Conservation (phyloP, 805 yeast genomes). For the Tetrapisispora iriomotensis region DNA sequence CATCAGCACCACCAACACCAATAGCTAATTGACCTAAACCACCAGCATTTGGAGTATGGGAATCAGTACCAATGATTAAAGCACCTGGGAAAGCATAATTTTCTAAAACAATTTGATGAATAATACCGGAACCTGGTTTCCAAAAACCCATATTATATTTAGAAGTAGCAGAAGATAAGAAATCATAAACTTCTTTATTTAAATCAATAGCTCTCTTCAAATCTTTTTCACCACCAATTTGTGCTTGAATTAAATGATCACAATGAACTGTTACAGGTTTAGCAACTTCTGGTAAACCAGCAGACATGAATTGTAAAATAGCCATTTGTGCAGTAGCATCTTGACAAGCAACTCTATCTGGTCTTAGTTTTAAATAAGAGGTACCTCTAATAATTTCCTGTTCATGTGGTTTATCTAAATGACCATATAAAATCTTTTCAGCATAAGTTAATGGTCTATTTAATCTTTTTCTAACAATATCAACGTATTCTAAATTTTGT, state of each 20-base stretch:
- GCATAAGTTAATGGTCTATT: conserved; percentile 89
- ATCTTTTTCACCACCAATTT: conserved; percentile 80
- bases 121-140: conserved; percentile 98
- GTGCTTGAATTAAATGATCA: conserved; percentile 96
- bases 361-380: conserved; percentile 86
- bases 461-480: conserved; percentile 72
- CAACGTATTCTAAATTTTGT: conserved; percentile 78
- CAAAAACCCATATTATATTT: conserved; percentile 96
- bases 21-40: conserved; percentile 96
- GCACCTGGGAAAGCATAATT: conserved; percentile 98
- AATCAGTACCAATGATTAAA: conserved; percentile 91
- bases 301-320: conserved; percentile 89
- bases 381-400: conserved; percentile 80
- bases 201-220: conserved; percentile 76
- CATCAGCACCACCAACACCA: conserved; percentile 99
- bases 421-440: conserved; percentile 91
- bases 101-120: conserved; percentile 93
- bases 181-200: conserved; percentile 91
- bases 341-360: conserved; percentile 98
- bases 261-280: conserved; percentile 96
- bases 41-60: conserved; percentile 97
- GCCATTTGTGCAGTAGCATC: conserved; percentile 99
- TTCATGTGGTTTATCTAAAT: conserved; percentile 85
- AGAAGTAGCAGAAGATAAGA: conserved; percentile 86
- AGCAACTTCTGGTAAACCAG: conserved; percentile 83